Conservation (phyloP, 2,329 filamentous ascomycete species). For the Fusarium pseudoanthophilum region DNA sequence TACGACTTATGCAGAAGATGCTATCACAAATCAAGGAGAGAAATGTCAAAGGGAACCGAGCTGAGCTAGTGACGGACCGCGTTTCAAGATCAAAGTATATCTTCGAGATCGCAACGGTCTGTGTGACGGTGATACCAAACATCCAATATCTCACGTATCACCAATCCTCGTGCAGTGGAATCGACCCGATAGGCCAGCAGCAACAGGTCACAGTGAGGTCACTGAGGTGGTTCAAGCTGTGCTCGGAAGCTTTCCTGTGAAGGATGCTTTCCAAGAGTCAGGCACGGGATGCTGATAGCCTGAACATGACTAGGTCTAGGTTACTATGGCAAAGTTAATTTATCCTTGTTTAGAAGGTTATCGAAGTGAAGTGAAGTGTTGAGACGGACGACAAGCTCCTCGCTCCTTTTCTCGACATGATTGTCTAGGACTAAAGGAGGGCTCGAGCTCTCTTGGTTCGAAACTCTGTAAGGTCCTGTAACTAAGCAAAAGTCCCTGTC, state of each 20-base stretch:
- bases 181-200: slow-evolving; percentile 14
- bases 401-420: background rate
- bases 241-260: background rate
- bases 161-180: slow-evolving; percentile 3
- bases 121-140: background rate
- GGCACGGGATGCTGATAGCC: background rate
- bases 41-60: background rate
- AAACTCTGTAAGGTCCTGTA: slow-evolving; percentile 10
- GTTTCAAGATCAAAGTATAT: slow-evolving; percentile 20
- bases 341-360: slow-evolving; percentile 4
- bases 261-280: slow-evolving; percentile 1
- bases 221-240: background rate
- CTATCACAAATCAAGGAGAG: background rate
- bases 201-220: background rate
- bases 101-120: slow-evolving; percentile 1
- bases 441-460: background rate
- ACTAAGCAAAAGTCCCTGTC: background rate
- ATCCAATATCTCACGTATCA: background rate
- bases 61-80: background rate
- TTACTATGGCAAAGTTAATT: background rate
- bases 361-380: background rate
- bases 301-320: slow-evolving; percentile 11
- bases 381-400: background rate
- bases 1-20: background rate
- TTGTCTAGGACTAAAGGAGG: background rate